Percentiles rank a stretch among this genome's conserved stretches.
Conservation (phyloP, 345 rosid species). For the Anacardium occidentale region DNA sequence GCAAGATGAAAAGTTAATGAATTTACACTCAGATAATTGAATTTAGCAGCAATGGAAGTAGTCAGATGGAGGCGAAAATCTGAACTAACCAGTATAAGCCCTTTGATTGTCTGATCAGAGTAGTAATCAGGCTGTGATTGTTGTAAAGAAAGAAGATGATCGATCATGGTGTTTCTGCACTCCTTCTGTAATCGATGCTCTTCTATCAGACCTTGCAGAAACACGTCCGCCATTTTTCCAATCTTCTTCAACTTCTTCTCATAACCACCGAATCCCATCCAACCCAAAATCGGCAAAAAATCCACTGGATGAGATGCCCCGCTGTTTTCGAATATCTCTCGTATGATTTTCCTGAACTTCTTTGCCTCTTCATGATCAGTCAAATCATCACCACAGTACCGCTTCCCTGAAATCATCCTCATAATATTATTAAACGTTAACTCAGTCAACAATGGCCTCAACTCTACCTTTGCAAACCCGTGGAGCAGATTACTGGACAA, state of each 20-base stretch:
- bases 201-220: not conserved
- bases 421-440: slow-evolving; percentile 21
- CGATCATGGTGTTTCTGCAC: slow-evolving; percentile 33
- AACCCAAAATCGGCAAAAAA: slow-evolving; percentile 30
- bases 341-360: slow-evolving; percentile 24
- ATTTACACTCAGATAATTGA: too few relatives aligned
- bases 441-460: slow-evolving; percentile 16
- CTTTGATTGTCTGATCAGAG: slow-evolving; percentile 49
- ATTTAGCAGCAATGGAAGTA: too few relatives aligned
- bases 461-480: slow-evolving; percentile 13
- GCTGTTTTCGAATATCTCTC: slow-evolving; percentile 7
- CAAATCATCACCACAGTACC: slow-evolving; percentile 30
- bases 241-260: not conserved
- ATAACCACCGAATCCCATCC: slow-evolving; percentile 27
- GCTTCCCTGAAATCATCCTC: slow-evolving; percentile 27
- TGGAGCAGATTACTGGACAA: not conserved
- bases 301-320: slow-evolving; percentile 29
- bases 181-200: not conserved
- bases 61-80: not conserved
- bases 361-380: slow-evolving; percentile 18
- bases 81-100: slow-evolving; percentile 27
- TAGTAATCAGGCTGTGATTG: slow-evolving; percentile 42
- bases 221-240: not conserved
- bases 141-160: slow-evolving; percentile 45
- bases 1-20: too few relatives aligned